Evolutionary conservation across 75 land plant species (phyloP).

Genomic region (Chamaecyparis obtusa): DNA sequence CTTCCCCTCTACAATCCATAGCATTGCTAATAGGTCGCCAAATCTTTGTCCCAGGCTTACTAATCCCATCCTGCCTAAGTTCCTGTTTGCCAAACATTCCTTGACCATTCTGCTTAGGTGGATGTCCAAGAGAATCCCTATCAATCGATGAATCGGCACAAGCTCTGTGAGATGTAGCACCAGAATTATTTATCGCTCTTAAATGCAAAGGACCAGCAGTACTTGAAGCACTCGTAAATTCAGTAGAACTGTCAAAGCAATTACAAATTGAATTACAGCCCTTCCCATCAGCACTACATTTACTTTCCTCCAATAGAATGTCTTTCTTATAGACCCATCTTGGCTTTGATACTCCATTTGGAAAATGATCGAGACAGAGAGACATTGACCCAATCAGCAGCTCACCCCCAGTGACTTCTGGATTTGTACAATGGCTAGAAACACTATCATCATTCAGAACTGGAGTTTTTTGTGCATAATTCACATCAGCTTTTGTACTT

Average conservation of each 20-base stretch:
- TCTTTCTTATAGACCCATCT: not conserved
- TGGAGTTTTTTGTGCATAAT: not conserved
- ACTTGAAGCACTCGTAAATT: not conserved
- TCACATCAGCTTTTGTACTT: not conserved
- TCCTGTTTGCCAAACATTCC: not conserved
- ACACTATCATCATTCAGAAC: not conserved
- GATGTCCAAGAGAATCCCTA: not conserved
- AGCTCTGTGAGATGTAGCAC: not conserved
- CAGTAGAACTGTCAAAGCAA: constrained; percentile 1
- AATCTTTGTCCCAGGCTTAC: not conserved
- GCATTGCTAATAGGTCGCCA: constrained; percentile 10
- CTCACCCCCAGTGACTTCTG: not conserved
- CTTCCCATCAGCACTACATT: not conserved
- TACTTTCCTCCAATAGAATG: not conserved
- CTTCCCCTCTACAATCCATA: not conserved
- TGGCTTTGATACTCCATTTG: constrained; percentile 3
- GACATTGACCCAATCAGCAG: constrained; percentile 14
- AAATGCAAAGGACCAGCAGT: not conserved
- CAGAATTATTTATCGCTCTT: not conserved
- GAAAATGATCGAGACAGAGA: constrained; percentile 7
- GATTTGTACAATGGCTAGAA: not conserved
- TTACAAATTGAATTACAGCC: not conserved
- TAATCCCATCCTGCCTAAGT: not conserved
- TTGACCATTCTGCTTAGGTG: not conserved
- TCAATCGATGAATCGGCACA: not conserved